Evolutionary conservation across 805 yeast species (phyloP), one percentile per base, ranked within the genome.

Genomic region (Starmera dryadoides): DNA sequence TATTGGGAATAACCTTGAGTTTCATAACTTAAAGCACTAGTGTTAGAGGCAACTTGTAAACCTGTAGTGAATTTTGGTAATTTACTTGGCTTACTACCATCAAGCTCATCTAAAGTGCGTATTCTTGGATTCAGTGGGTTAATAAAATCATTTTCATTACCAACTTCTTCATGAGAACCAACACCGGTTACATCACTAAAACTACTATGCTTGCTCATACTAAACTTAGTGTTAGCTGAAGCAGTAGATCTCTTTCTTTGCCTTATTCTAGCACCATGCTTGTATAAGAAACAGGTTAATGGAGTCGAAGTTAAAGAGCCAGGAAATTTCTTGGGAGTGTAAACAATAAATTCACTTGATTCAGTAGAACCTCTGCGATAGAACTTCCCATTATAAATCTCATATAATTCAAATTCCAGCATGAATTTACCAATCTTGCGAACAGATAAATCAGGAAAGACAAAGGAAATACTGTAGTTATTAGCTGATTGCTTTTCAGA

Each of bases 271-370:
- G 62, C 62, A 28, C 63, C 63, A 31, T 52, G 50, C 33, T 56
- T 57, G 42, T 46, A 55, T 11, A 58, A 42, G 37, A 55, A 58
- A n/a, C 48, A 42, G 4, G 60, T 53, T 29, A 58, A 37, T 20
- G 55, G 46, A 1, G 61, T 55, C 4, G 59, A 51, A 0, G 55
- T 47, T 6, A 48, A 39, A 2, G 60, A 49, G 3, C 63, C 63
- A 2, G 62, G 62, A 40, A 57, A 58, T 36, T 57, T 58, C 44
- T 58, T 58, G 22, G 59, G 62, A 4, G 59, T 52, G 34, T 40
- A 57, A 7, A 57, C 58, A 19, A 50, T 53, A 28, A 58, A 52
- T 8, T 39, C 48, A 26, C 46, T 43, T 7, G 58, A 51, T 2
- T 33, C 16, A 3, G 42, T 19, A 17, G 43, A 42, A 38, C 39